Percentiles rank a stretch among this genome's conserved stretches.
These are phyloP conservation scores for Trametes sanguinea DNA, from an alignment of 768 basidiomycete genomes.

Conservation along the genomic window DNA sequence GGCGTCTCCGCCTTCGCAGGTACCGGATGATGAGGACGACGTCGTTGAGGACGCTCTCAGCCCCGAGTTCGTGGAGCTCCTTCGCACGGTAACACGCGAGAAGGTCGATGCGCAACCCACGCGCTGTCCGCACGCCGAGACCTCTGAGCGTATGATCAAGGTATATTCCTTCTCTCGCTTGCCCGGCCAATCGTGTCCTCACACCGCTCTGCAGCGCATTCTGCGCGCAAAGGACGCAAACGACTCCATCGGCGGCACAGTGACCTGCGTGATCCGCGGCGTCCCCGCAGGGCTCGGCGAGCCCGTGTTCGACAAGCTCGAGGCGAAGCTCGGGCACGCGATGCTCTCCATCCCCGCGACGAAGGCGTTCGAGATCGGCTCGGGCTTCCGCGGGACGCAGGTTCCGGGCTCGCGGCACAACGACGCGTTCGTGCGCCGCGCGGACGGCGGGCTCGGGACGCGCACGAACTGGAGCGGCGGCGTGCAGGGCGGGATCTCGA, in stretches of 20 bases:
- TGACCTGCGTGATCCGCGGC: constrained; percentile 93
- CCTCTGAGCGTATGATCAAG: constrained; percentile 88
- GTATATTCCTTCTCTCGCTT: constrained; percentile 40
- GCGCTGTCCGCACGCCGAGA: constrained; percentile 88
- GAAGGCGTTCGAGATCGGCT: constrained; percentile 97
- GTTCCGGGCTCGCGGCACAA: constrained; percentile 94
- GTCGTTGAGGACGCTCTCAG: constrained; percentile 74
- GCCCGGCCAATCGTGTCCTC: not conserved
- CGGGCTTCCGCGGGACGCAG: constrained; percentile 93
- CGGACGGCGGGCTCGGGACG: constrained; percentile 77
- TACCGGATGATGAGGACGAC: constrained; percentile 46
- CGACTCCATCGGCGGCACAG: constrained; percentile 98
- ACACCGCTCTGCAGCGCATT: constrained; percentile 64
- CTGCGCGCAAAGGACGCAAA: constrained; percentile 85
- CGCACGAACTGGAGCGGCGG: constrained; percentile 96
- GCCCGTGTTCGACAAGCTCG: constrained; percentile 98
- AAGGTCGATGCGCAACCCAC: constrained; percentile 87
- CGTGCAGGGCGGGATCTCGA: constrained; percentile 96
- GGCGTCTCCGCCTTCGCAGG: constrained; percentile 43
- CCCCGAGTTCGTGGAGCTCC: constrained; percentile 78
- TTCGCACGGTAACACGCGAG: constrained; percentile 78
- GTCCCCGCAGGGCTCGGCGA: constrained; percentile 93
- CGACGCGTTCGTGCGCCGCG: constrained; percentile 72
- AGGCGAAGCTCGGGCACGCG: constrained; percentile 92
- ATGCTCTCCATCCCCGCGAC: constrained; percentile 99